Base-by-base conservation (phyloP, 1,284 basidiomycete genomes). In the Heimioporus retisporus region DNA sequence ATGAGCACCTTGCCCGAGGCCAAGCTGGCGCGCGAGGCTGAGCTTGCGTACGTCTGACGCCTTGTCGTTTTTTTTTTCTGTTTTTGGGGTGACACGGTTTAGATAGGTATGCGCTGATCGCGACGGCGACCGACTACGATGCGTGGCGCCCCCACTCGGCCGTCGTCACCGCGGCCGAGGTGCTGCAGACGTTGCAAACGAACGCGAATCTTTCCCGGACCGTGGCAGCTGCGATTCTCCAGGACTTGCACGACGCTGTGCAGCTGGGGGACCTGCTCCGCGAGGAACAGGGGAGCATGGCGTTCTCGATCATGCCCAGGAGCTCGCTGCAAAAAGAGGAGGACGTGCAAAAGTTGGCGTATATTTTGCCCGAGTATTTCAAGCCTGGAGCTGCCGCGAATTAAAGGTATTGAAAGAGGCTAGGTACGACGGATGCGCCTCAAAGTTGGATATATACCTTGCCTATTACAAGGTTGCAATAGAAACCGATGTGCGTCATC, bases 1-100 rank as follows among this genome's bases (percentile, higher is more conserved):
- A 96, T 98, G 97, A 97, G 94, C 66, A 94, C 95, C 58, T 84
- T 99, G 46, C 97, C 97, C 4, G 97, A 99, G 82, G 92, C 97
- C 35, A 99, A 99, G 83, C 85, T 99, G 31, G 97, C 97, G 4
- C 84, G 97, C 35, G 97, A 99, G 82, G 96, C 96, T 3, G 97
- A 99, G 81, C 80, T 99, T 21, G 92, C 93, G 95, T 96, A 69
- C 56, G 67, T 46, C 40, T 35, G 6, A 35, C 35, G 35, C 35
- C 35, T 25, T 35, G 4, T 35, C 35, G 35, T 40, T 15, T 6
- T 55, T 48, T 40, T 14, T 7, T 54, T 43, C 25, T 46, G 18
- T 21, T 69, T 48, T 59, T 19, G 19, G 55, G 59, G 67, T 56
- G 14, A 35, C 4, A 55, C 28, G 13, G 40, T 40, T n/a, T 28